Evolutionary conservation across 2,329 filamentous ascomycete species (phyloP).

Genomic region (Grosmannia penicillata): DNA sequence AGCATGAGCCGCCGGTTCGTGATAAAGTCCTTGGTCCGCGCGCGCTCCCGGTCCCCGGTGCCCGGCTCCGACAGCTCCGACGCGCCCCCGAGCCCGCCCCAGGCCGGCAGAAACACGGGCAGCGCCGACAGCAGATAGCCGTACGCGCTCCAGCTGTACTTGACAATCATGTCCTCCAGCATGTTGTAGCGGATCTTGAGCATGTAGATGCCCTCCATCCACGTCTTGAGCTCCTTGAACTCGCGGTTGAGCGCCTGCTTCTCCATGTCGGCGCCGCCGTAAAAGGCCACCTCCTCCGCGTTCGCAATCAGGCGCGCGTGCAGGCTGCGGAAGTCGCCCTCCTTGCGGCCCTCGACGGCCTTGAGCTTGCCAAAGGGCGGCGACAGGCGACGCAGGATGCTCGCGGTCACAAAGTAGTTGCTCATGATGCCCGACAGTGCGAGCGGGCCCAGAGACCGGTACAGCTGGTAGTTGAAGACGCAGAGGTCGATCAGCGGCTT

Average conservation of each 20-base stretch:
- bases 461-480: slow-evolving; percentile 96
- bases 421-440: slow-evolving; percentile 74
- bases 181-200: slow-evolving; percentile 98
- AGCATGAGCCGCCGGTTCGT: slow-evolving; percentile 98
- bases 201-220: slow-evolving; percentile 98
- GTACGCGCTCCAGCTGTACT: slow-evolving; percentile 97
- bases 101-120: slow-evolving; percentile 85
- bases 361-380: slow-evolving; percentile 96
- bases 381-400: slow-evolving; percentile 72
- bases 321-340: slow-evolving; percentile 85
- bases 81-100: slow-evolving; percentile 70
- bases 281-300: slow-evolving; percentile 95
- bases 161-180: slow-evolving; percentile 92
- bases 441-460: slow-evolving; percentile 75
- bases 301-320: slow-evolving; percentile 91
- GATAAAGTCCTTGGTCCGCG: slow-evolving; percentile 96
- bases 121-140: slow-evolving; percentile 88
- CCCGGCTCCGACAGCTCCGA: slow-evolving; percentile 38
- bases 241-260: slow-evolving; percentile 83
- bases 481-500: slow-evolving; percentile 95
- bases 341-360: slow-evolving; percentile 84
- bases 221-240: slow-evolving; percentile 82
- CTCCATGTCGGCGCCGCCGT: slow-evolving; percentile 89
- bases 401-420: slow-evolving; percentile 91
- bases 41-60: slow-evolving; percentile 50